These are phyloP conservation scores for Lactarius psammicola DNA, from an alignment of 768 basidiomycete genomes.

Conservation along the genomic window DNA sequence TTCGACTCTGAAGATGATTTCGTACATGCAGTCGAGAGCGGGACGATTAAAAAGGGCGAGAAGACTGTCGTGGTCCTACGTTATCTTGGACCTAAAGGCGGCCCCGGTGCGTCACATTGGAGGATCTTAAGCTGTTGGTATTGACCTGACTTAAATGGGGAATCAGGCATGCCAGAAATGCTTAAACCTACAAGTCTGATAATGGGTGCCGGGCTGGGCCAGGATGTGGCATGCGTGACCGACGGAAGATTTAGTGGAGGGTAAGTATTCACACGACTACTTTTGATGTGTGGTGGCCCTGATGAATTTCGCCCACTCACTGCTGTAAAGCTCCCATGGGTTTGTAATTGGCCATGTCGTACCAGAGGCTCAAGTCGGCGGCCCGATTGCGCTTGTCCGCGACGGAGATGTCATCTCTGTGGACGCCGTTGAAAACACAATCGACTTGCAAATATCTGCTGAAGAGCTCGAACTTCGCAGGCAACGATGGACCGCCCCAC, in stretches of 20 bases:
- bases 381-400: conserved; percentile 85
- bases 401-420: conserved; percentile 88
- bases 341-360: conserved; percentile 98
- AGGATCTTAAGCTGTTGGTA: background rate
- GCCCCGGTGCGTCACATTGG: conserved; percentile 64
- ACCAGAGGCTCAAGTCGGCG: conserved; percentile 92
- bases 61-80: conserved; percentile 95
- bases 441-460: conserved; percentile 71
- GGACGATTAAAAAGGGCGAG: conserved; percentile 88
- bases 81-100: conserved; percentile 96
- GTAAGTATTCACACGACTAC: conserved; percentile 46
- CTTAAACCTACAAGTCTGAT: conserved; percentile 96
- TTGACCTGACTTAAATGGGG: conserved; percentile 17
- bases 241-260: conserved; percentile 98
- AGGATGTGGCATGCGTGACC: conserved; percentile 95
- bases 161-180: conserved; percentile 97
- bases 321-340: conserved; percentile 74
- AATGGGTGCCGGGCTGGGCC: conserved; percentile 96
- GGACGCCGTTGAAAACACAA: conserved; percentile 83
- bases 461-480: conserved; percentile 77
- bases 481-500: conserved; percentile 76
- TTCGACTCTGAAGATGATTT: conserved; percentile 93
- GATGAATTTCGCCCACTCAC: conserved; percentile 21
- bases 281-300: conserved; percentile 8
- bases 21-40: conserved; percentile 81